Percentiles rank a stretch among this genome's conserved stretches.
Conservation (phyloP, 108 stramenopile species). For the Fistulifera pelliculosa region DNA sequence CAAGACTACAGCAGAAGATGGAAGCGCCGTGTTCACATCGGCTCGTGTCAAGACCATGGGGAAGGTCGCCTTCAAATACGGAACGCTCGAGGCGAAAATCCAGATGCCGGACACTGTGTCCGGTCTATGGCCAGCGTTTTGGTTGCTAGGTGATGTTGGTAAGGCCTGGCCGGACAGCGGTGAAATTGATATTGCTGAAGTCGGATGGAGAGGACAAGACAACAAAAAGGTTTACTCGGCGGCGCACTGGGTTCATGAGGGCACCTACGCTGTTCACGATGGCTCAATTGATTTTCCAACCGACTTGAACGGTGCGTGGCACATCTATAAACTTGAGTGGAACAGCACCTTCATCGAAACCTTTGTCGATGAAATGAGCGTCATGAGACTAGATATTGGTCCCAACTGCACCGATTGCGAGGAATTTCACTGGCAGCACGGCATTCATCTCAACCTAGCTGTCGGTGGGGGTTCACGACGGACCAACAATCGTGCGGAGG, state of each 20-base stretch:
- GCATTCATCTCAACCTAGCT: slow-evolving; percentile 11
- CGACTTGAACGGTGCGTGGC: slow-evolving; percentile 9
- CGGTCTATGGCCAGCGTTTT: slow-evolving; percentile 34
- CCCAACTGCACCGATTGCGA: slow-evolving; percentile 6
- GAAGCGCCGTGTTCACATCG: slow-evolving; percentile 7
- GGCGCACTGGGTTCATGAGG: slow-evolving; percentile 21
- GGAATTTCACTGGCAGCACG: slow-evolving; percentile 11
- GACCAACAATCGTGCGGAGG: slow-evolving; percentile 1
- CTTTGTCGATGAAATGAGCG: slow-evolving; percentile 9
- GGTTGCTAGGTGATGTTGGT: slow-evolving; percentile 31
- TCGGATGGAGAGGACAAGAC: background rate
- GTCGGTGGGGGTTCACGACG: slow-evolving; percentile 15
- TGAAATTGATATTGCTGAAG: slow-evolving; percentile 29
- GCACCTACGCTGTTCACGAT: slow-evolving; percentile 5
- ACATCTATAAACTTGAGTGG: slow-evolving; percentile 15
- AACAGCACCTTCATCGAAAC: slow-evolving; percentile 7
- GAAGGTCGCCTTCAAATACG: slow-evolving; percentile 11
- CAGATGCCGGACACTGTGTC: slow-evolving; percentile 9
- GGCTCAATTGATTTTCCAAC: background rate
- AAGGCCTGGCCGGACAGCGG: slow-evolving; percentile 33
- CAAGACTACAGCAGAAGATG: background rate
- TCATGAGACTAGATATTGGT: slow-evolving; percentile 15
- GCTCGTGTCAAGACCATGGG: slow-evolving; percentile 13
- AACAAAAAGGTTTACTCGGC: slow-evolving; percentile 8
- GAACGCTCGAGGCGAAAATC: slow-evolving; percentile 14